Conservation (phyloP, 2,329 filamentous ascomycete species). For the Cyclaneusma minus region DNA sequence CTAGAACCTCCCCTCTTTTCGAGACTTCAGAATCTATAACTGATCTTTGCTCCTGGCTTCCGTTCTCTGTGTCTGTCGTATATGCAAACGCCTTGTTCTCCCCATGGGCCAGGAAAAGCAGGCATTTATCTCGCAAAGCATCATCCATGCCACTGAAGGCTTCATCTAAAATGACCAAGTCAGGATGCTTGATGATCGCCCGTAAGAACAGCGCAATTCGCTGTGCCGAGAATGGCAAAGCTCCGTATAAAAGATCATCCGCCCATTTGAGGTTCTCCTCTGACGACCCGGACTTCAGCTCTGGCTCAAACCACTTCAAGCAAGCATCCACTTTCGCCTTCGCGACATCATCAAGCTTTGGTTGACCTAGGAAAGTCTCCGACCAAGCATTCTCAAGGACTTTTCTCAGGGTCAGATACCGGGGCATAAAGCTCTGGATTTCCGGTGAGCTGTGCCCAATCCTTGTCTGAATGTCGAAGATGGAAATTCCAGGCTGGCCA, state of each 20-base stretch:
- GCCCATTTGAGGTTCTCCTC: slow-evolving; percentile 38
- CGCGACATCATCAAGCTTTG: slow-evolving; percentile 43
- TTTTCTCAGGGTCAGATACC: slow-evolving; percentile 54
- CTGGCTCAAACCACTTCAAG: slow-evolving; percentile 61
- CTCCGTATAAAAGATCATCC: slow-evolving; percentile 50
- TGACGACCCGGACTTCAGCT: slow-evolving; percentile 38
- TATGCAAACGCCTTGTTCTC: slow-evolving; percentile 28
- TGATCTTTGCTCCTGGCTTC: not conserved
- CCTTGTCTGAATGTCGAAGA: slow-evolving; percentile 81
- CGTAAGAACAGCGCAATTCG: slow-evolving; percentile 73
- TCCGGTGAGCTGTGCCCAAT: slow-evolving; percentile 92
- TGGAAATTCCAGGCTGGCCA: slow-evolving; percentile 55
- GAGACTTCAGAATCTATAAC: slow-evolving; percentile 31
- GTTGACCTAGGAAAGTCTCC: slow-evolving; percentile 64
- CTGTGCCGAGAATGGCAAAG: slow-evolving; percentile 67
- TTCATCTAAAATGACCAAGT: slow-evolving; percentile 75
- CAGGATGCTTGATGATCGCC: slow-evolving; percentile 63
- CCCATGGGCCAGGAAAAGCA: slow-evolving; percentile 59
- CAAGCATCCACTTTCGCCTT: slow-evolving; percentile 48
- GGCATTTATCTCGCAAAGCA: slow-evolving; percentile 69
- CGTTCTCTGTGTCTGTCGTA: slow-evolving; percentile 3
- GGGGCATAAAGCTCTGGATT: slow-evolving; percentile 85
- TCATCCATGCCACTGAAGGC: slow-evolving; percentile 79
- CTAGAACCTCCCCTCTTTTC: slow-evolving; percentile 27
- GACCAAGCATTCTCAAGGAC: slow-evolving; percentile 80